phyloP scores from a whole-genome alignment of 1,284 basidiomycete species.

The Paramarasmius palmivorus region DNA sequence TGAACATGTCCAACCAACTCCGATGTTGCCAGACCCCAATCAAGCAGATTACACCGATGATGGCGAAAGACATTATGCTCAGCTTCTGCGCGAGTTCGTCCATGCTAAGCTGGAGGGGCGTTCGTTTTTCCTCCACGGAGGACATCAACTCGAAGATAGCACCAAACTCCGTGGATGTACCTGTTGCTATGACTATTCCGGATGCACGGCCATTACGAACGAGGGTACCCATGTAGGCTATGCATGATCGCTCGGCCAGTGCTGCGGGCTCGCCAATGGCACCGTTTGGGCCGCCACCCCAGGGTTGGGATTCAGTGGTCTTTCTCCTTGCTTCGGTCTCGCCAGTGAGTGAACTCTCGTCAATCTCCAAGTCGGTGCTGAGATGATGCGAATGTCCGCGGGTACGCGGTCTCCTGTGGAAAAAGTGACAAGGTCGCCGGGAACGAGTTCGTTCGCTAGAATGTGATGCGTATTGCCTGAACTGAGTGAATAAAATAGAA shows the following conservation, averaged over 20 bases:
- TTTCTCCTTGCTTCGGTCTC: conserved; percentile 87
- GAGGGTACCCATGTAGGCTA: conserved; percentile 96
- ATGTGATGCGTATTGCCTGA: conserved; percentile 76
- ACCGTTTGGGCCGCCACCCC: conserved; percentile 21
- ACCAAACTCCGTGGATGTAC: conserved; percentile 90
- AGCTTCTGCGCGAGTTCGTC: conserved; percentile 95
- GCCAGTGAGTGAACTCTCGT: conserved; percentile 94
- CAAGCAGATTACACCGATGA: conserved; percentile 93
- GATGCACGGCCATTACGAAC: conserved; percentile 89
- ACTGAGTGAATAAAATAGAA: conserved; percentile 39
- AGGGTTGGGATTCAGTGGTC: conserved; percentile 46
- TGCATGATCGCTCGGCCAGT: conserved; percentile 87
- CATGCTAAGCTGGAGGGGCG: conserved; percentile 93
- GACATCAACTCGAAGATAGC: conserved; percentile 99
- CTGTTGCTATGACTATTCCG: conserved; percentile 91
- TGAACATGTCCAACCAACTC: conserved; percentile 98
- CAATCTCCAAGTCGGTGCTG: conserved; percentile 88
- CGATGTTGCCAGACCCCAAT: conserved; percentile 87
- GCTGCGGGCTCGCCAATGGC: conserved; percentile 52
- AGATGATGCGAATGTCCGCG: conserved; percentile 85
- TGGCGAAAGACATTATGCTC: conserved; percentile 85
- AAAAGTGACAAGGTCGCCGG: conserved; percentile 91
- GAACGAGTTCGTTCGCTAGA: conserved; percentile 93
- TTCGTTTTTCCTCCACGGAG: conserved; percentile 91
- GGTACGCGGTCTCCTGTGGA: conserved; percentile 93